These are phyloP conservation scores for Puya raimondii DNA, from an alignment of 176 grass and related monocot species.

Conservation along the genomic window DNA sequence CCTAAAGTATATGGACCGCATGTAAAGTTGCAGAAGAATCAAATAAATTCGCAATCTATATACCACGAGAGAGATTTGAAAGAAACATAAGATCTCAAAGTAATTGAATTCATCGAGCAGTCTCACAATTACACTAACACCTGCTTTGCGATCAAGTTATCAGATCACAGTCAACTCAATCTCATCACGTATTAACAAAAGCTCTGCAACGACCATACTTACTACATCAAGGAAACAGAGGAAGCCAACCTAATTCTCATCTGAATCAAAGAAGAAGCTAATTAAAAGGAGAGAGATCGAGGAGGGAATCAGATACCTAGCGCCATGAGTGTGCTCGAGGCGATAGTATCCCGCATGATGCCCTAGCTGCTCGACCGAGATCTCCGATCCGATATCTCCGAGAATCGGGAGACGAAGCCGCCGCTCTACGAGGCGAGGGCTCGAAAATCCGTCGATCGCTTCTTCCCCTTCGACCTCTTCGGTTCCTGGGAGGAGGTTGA, in stretches of 20 bases:
- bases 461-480: constrained; percentile 12
- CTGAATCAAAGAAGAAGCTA: neutral
- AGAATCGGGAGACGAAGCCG: constrained; percentile 28
- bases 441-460: neutral
- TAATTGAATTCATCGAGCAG: no score
- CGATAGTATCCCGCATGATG: constrained; percentile 48
- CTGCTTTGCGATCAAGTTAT: no score
- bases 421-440: constrained; percentile 28
- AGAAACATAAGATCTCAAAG: no score
- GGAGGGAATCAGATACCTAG: constrained; percentile 17
- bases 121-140: no score
- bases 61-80: no score
- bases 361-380: constrained; percentile 31
- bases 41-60: no score
- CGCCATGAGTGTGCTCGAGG: constrained; percentile 35
- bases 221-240: neutral
- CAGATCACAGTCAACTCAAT: neutral
- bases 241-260: neutral
- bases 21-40: no score
- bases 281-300: neutral
- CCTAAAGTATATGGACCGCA: no score
- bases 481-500: constrained; percentile 38
- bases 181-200: neutral
- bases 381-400: constrained; percentile 26
- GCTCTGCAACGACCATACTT: neutral